These are phyloP conservation scores for Talaromyces sp. DNA, from an alignment of 2,329 filamentous ascomycete species.

Conservation along the genomic window DNA sequence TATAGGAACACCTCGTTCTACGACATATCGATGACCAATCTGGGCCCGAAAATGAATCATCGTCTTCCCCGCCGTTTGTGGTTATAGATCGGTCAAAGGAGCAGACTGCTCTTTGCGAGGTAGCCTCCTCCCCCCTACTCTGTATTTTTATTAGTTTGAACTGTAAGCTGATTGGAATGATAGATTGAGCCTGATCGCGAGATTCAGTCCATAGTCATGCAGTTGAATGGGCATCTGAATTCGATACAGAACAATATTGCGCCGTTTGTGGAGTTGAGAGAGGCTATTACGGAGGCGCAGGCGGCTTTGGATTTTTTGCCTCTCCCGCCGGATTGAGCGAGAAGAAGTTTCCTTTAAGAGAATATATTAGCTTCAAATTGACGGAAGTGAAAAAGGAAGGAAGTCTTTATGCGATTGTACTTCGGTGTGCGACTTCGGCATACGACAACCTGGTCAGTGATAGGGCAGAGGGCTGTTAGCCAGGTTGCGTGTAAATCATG, in stretches of 20 bases:
- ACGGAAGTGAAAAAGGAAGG: background rate
- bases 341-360: background rate
- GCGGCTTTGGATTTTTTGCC: conserved; percentile 35
- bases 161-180: background rate
- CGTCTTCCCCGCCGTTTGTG: conserved; percentile 30
- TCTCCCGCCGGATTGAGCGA: conserved; percentile 34
- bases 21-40: conserved; percentile 33
- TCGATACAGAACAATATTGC: conserved; percentile 46
- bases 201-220: conserved; percentile 36
- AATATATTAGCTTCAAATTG: background rate
- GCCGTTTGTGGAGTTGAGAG: conserved; percentile 37
- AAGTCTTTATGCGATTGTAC: background rate
- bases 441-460: background rate
- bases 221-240: conserved; percentile 44
- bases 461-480: background rate
- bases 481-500: background rate
- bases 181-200: conserved; percentile 42
- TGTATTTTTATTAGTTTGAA: background rate
- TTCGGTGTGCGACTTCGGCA: background rate
- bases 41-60: conserved; percentile 21
- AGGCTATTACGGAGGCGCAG: conserved; percentile 40
- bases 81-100: conserved; percentile 29
- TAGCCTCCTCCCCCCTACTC: conserved; percentile 24
- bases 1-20: conserved; percentile 42
- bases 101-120: conserved; percentile 34